Conservation (phyloP, 768 basidiomycete species). For the Auricularia sp. region DNA sequence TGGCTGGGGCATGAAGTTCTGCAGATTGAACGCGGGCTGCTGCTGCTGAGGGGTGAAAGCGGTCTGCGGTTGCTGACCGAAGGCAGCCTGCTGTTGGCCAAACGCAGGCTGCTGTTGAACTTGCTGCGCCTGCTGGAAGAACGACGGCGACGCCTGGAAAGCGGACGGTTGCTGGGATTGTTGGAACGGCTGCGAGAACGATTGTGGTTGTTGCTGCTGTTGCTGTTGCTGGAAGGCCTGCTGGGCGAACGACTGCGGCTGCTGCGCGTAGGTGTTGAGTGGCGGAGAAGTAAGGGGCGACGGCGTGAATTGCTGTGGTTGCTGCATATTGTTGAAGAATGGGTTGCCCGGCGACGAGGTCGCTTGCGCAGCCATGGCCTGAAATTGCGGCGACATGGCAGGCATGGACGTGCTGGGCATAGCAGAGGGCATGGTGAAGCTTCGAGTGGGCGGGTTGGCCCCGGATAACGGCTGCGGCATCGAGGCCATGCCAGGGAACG, state of each 20-base stretch:
- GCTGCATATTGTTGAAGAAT: conserved; percentile 5
- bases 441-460: neutral
- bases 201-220: neutral
- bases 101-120: neutral
- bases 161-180: conserved; percentile 18
- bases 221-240: neutral
- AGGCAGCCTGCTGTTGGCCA: conserved; percentile 2
- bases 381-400: neutral
- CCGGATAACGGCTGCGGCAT: no score
- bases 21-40: conserved; percentile 16
- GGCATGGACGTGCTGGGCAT: neutral
- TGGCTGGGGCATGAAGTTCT: conserved; percentile 15
- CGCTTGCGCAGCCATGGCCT: conserved; percentile 4
- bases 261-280: neutral
- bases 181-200: conserved; percentile 6
- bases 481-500: no score
- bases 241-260: neutral
- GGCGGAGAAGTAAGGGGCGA: neutral
- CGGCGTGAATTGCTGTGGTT: conserved; percentile 4
- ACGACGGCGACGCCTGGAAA: conserved; percentile 11
- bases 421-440: neutral
- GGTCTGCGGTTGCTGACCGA: conserved; percentile 17
- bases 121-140: neutral
- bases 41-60: conserved; percentile 21
- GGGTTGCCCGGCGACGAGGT: conserved; percentile 18